Evolutionary conservation across 2,329 filamentous ascomycete species (phyloP).

Genomic region (Colletotrichum sp.): DNA sequence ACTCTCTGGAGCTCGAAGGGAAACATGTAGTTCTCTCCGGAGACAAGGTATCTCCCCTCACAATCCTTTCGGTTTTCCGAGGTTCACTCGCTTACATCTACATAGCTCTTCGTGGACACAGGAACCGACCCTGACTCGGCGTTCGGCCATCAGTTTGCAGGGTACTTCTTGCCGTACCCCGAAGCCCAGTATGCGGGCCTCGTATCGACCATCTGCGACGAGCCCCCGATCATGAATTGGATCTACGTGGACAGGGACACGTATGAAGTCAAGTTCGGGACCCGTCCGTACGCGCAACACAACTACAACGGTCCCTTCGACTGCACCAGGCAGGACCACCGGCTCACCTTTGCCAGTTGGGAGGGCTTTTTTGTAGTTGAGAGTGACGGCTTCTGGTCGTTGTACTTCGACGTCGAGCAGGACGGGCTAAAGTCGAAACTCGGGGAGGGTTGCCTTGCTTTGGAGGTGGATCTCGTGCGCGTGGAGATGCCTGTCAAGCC

Average conservation of each 20-base stretch:
- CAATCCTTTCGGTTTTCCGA: neutral
- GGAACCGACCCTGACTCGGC: conserved; percentile 29
- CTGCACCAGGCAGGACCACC: conserved; percentile 55
- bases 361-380: conserved; percentile 55
- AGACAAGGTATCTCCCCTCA: conserved; percentile 36
- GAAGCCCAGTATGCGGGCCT: conserved; percentile 52
- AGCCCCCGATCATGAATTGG: conserved; percentile 57
- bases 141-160: conserved; percentile 57
- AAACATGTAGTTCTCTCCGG: conserved; percentile 49
- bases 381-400: conserved; percentile 48
- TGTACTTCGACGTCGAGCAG: conserved; percentile 54
- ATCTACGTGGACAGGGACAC: conserved; percentile 52
- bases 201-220: conserved; percentile 53
- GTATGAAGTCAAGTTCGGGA: conserved; percentile 51
- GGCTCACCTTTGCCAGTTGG: conserved; percentile 54
- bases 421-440: conserved; percentile 51
- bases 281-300: conserved; percentile 44
- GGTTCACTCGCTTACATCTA: neutral
- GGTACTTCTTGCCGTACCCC: conserved; percentile 64
- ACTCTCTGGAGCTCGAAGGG: conserved; percentile 45
- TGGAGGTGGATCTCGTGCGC: conserved; percentile 60
- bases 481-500: conserved; percentile 46
- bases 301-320: conserved; percentile 54
- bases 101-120: conserved; percentile 52
- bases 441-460: conserved; percentile 49